Evolutionary conservation across 345 rosid species (phyloP), one percentile per base, ranked within the genome.

Genomic region (Brassica incana): DNA sequence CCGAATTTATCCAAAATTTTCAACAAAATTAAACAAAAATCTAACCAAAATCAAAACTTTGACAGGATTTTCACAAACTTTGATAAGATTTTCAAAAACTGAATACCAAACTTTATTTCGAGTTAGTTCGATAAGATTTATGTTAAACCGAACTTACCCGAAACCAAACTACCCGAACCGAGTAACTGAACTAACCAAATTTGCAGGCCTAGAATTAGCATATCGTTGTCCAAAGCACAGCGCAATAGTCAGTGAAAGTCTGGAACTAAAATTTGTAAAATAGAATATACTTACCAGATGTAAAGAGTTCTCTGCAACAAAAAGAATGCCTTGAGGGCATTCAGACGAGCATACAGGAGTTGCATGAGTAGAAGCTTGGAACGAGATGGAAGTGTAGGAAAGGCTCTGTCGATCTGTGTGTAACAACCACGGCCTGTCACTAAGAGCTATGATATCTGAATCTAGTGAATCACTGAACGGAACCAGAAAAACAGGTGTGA

Each of bases 381-480:
- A 95, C 48, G 99, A 89, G 66, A 95, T 88, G 73, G 99, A 95
- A 59, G 92, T 84, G 84, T 88, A 91, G 58, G 97, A 86, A 71
- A 95, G 90, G 84, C 98, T 87, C 78, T 93, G 98, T 75, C 97
- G 88, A 69, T 97, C 97, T 77, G 97, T 85, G 80, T 93, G 97
- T 85, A 95, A 82, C 76, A 95, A 86, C 99, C 99, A 95, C 27
- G 97, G 98, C 83, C 99, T 88, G 80, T 91, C 98, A 84, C 99
- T 90, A 74, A 95, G 97, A 67, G 88, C 95, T 84, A 95, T 91
- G 68, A 95, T 85, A 82, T 95, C 97, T 12, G 97, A 74, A 79
- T 90, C 93, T 76, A 89, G 85, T 1, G 87, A 83, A 84, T 95
- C 92, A 77, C 88, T 85, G 62, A 95, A 78, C 43, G 99, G 97